Base-by-base conservation (phyloP, 352 stramenopile genomes). In the Pythium sp. region DNA sequence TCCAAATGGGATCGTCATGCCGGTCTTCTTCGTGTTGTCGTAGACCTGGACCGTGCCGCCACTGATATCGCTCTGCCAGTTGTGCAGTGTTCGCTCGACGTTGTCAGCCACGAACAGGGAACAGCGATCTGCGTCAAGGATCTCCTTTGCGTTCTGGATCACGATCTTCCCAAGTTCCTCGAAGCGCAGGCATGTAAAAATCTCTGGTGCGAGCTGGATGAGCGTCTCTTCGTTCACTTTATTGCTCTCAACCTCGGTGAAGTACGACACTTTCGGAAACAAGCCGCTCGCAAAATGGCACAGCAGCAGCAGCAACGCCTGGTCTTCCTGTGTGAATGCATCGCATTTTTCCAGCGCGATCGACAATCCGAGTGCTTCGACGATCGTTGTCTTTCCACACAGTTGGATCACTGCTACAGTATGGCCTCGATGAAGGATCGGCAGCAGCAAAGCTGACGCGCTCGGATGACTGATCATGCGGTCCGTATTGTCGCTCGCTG, bases 181-280 rank as follows among this genome's bases (percentile, higher is more conserved):
- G 38, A 93, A 93, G n/a, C 85, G 82, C 18, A 93, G 62, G 51
- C 86, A 92, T 12, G 86, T 93, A 57, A 92, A 92, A 15, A 92
- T 93, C 76, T 91, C 82, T 2, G 83, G 82, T 0, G 83, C 83
- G 4, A 93, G 58, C 34, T 89, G 79, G 43, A 93, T 82, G 2
- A 93, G 75, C 28, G 83, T 91, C 62, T 91, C 83, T 71, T 93
- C 86, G 71, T 91, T 92, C 51, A 91, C 77, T 58, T 91, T 91
- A 72, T 91, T 92, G 70, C 81, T 90, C 63, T 91, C 86, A 1
- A 93, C 81, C 36, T 93, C 83, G 0, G 86, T 91, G 49, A 93
- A 93, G 49, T 89, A 91, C 54, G 83, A 73, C 2, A 90, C 80
- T 60, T 92, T 93, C 38, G 82, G 79, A 28, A 93, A 71, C 22